Conservation (phyloP, 163 green algal genomes). For the Chloroidium sp. region DNA sequence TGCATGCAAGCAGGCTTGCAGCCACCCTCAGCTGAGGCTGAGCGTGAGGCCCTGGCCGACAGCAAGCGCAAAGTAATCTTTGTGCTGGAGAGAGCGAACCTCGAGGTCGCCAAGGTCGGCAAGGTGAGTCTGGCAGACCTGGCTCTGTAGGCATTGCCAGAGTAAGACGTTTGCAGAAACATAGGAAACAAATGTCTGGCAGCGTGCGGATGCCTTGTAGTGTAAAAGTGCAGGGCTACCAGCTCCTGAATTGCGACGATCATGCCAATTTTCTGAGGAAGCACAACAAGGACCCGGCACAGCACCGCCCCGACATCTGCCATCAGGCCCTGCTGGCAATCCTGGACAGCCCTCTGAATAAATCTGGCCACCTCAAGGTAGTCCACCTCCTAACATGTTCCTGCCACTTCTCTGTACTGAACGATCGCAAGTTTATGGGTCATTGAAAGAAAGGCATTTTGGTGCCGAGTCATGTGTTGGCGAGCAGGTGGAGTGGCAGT, state of each 20-base stretch:
- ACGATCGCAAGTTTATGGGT: neutral
- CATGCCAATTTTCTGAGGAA: slow-evolving; percentile 83
- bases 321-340: slow-evolving; percentile 92
- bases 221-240: slow-evolving; percentile 51
- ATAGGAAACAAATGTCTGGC: neutral
- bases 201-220: neutral
- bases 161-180: neutral
- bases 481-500: too few relatives aligned
- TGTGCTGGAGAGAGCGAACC: slow-evolving; percentile 82
- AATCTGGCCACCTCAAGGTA: slow-evolving; percentile 84
- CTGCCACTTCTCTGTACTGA: neutral
- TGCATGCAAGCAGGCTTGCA: neutral
- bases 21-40: neutral
- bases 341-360: slow-evolving; percentile 93
- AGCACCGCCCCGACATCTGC: slow-evolving; percentile 89
- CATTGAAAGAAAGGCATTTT: too few relatives aligned
- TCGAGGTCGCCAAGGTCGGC: slow-evolving; percentile 90
- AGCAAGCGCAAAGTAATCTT: slow-evolving; percentile 66
- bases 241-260: slow-evolving; percentile 95
- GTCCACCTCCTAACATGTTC: too few relatives aligned
- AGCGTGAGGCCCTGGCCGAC: neutral
- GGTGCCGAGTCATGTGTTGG: neutral
- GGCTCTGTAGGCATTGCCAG: neutral
- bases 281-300: slow-evolving; percentile 76
- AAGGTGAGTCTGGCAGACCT: slow-evolving; percentile 49